These are phyloP conservation scores for Penicillium herquei DNA, from an alignment of 495 filamentous ascomycete species.

Conservation along the genomic window DNA sequence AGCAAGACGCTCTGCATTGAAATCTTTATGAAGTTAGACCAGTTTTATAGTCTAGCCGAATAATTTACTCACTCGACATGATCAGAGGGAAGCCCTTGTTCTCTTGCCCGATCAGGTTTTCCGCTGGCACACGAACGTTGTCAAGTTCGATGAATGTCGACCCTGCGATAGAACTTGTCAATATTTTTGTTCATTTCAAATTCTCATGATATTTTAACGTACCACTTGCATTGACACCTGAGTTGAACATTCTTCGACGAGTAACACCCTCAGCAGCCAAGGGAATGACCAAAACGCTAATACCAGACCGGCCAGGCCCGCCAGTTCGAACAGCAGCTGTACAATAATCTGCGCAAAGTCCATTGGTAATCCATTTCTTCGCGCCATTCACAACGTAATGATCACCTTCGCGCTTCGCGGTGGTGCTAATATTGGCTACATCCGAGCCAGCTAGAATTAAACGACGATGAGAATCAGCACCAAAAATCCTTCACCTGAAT, in stretches of 20 bases:
- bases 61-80: slow-evolving; percentile 40
- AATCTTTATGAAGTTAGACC: slow-evolving; percentile 28
- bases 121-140: slow-evolving; percentile 45
- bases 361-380: slow-evolving; percentile 61
- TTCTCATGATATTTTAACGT: too few relatives aligned
- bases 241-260: slow-evolving; percentile 77
- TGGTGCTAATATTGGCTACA: slow-evolving; percentile 53
- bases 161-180: slow-evolving; percentile 18
- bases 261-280: slow-evolving; percentile 47
- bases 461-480: slow-evolving; percentile 1
- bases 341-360: slow-evolving; percentile 52
- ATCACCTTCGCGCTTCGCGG: slow-evolving; percentile 43
- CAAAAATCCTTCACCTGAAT: neutral
- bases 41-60: neutral
- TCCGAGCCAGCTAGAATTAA: slow-evolving; percentile 45
- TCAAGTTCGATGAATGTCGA: slow-evolving; percentile 49
- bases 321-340: slow-evolving; percentile 57
- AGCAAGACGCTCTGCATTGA: slow-evolving; percentile 46
- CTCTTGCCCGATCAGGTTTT: slow-evolving; percentile 44
- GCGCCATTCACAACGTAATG: slow-evolving; percentile 53
- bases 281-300: slow-evolving; percentile 54
- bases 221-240: slow-evolving; percentile 51
- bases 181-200: too few relatives aligned
- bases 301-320: slow-evolving; percentile 43
- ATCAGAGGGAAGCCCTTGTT: slow-evolving; percentile 50